Evolutionary conservation across 1,284 basidiomycete genomes (phyloP).

Genomic region (Singerocomus inundabilis): DNA sequence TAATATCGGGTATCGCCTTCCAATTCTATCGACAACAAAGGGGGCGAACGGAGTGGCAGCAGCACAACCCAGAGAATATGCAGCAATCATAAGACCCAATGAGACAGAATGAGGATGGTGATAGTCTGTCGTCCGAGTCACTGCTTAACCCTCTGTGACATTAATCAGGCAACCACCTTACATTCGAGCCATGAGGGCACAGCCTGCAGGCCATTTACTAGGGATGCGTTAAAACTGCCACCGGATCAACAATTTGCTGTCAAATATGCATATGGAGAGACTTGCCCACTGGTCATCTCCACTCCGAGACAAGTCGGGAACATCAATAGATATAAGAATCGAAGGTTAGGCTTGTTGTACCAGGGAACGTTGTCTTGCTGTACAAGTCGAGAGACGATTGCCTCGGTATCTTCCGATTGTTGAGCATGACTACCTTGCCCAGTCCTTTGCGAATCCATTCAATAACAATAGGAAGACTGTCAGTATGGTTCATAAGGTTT

Average conservation of each 20-base stretch:
- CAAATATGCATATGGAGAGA: constrained; percentile 24
- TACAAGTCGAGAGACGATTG: constrained; percentile 46
- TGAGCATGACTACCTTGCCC: not conserved
- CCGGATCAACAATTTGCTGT: not conserved
- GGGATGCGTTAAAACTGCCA: constrained; percentile 16
- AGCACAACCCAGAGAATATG: too few relatives aligned
- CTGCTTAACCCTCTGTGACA: not conserved
- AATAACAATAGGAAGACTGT: not conserved
- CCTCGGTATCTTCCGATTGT: constrained; percentile 31
- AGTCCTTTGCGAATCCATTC: constrained; percentile 4
- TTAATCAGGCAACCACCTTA: too few relatives aligned
- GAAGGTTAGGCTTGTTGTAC: constrained; percentile 48
- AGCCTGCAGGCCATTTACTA: constrained; percentile 20
- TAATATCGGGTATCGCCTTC: too few relatives aligned
- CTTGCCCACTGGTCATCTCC: constrained; percentile 60
- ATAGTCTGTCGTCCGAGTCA: constrained; percentile 14
- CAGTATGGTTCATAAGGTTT: not conserved
- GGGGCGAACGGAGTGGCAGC: too few relatives aligned
- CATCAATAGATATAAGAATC: constrained; percentile 33
- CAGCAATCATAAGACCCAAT: constrained; percentile 18
- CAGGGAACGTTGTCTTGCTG: constrained; percentile 51
- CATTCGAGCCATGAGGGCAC: constrained; percentile 25
- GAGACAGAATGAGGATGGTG: constrained; percentile 19
- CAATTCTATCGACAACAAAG: too few relatives aligned
- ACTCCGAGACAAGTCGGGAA: constrained; percentile 62